Base-by-base conservation (phyloP, 2,329 filamentous ascomycete species). In the Stachybotrys chlorohalonatus region DNA sequence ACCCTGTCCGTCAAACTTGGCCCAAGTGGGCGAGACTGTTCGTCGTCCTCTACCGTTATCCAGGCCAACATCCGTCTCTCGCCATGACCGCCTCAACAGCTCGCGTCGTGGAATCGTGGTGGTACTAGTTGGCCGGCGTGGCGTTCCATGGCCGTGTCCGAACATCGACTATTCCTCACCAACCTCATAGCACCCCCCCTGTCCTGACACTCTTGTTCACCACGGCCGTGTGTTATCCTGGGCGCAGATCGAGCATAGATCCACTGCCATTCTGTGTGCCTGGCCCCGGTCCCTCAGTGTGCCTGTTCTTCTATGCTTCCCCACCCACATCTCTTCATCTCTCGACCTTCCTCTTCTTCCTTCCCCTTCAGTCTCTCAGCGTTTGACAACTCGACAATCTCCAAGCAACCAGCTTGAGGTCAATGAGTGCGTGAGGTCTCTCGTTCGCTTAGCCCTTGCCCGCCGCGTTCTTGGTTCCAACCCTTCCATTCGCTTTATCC, bases 401-500 rank as follows among this genome's bases (percentile, higher is more conserved):
- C 17, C 46, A 47, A 24, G 46, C 46, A 24, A 6, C 24, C 52
- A 49, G 50, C 50, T 52, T 42, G 13, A 32, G 16, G 50, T 52
- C 50, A 52, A 52, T 45, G 50, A 42, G 15, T 36, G 51, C 53
- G 53, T 57, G 51, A 53, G 52, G 51, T 51, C 42, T 48, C 46
- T 52, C 31, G 42, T 49, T 42, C 31, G 24, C 49, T 49, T 49
- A 42, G 47, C 50, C 50, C n/a, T 32, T 39, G 32, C 36, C 45
- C 32, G 36, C 49, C 24, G 36, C 32, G 47, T 16, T 24, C 8
- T 52, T 49, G 39, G 24, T 31, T 52, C 16, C 31, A 36, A n/a
- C 50, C n/a, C 31, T 52, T 52, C n/a, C 50, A 45, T 36, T 52
- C 50, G 50, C 46, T 16, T 47, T 11, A 16, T 24, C n/a, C 7